A percentile compares a stretch with the other conserved stretches of the same genome.
Evolutionary conservation across 176 grass and related monocot species (phyloP).

Genomic region (Guadua angustifolia): DNA sequence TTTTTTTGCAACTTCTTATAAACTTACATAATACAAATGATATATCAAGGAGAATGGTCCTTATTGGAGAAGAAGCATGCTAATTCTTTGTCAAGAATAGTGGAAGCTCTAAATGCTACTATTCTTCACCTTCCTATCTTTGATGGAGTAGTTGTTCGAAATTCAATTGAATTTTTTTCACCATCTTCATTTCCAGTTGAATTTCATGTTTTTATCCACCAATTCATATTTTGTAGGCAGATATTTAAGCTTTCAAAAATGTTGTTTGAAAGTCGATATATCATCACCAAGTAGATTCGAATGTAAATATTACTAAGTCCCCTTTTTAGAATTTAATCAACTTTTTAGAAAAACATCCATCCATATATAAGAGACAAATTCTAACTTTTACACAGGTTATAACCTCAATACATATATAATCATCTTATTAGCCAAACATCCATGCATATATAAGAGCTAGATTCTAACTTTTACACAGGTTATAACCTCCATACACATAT

Average conservation of each 20-base stretch:
- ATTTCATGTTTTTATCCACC: not conserved
- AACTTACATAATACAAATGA: constrained; percentile 49
- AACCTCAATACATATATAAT: no score
- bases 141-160: constrained; percentile 61
- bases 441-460: no score
- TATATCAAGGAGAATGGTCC: constrained; percentile 66
- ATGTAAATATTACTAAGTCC: no score
- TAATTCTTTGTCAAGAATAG: constrained; percentile 60
- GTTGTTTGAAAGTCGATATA: no score
- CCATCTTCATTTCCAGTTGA: not conserved
- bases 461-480: no score
- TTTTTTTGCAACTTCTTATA: not conserved
- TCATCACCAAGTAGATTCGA: no score
- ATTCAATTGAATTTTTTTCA: not conserved
- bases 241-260: constrained; percentile 61
- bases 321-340: no score
- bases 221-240: constrained; percentile 49
- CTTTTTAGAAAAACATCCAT: no score
- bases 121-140: constrained; percentile 61
- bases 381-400: no score
- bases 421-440: no score
- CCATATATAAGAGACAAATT: no score
- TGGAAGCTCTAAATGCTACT: constrained; percentile 56
- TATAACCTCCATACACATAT: no score
- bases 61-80: constrained; percentile 56